Evolutionary conservation across 75 land plant genomes (phyloP), one percentile per base, ranked within the genome.

Genomic region (Cupressus sempervirens): DNA sequence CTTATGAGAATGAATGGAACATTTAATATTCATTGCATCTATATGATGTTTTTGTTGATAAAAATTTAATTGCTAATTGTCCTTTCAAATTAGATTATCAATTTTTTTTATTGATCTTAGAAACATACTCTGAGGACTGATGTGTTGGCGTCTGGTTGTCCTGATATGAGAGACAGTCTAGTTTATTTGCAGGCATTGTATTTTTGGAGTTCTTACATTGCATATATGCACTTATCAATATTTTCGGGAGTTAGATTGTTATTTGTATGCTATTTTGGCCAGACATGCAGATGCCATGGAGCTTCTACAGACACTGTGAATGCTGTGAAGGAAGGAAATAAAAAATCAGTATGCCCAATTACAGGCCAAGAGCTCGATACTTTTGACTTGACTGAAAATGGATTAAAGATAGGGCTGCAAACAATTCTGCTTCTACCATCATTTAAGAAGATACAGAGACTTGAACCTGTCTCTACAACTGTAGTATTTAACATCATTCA

Each of bases 231-330:
- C 40, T 79, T 45, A 38, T 40, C 3, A 79, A 26, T 79, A n/a
- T n/a, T 3, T 79, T 43, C 81, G 23, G n/a, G 7, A 20, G 48
- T 23, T 43, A 43, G 10, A 77, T 36, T 77, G 81, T 77, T 43
- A 41, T 80, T 34, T 35, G 50, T 82, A 34, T 10, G n/a, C 18
- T 32, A 32, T 53, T 82, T 32, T 82, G 18, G 34, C 74, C 82
- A 95, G 97, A 86, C 93, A 62, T 95, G 97, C 92, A 92, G 97
- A 86, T 95, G 97, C 79, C 97, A 95, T 92, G 95, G 97, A 38
- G 76, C 88, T 77, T 88, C 89, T 62, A 20, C 89, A 13, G 85
- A 80, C 43, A 46, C 76, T 26, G 26, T 20, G 29, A 56, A 3
- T 26, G 40, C 12, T 30, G 65, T 45, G 82, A 83, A 32, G 73